Conservation (phyloP, 805 yeast species). For the Saccharomycopsis javanensis region DNA sequence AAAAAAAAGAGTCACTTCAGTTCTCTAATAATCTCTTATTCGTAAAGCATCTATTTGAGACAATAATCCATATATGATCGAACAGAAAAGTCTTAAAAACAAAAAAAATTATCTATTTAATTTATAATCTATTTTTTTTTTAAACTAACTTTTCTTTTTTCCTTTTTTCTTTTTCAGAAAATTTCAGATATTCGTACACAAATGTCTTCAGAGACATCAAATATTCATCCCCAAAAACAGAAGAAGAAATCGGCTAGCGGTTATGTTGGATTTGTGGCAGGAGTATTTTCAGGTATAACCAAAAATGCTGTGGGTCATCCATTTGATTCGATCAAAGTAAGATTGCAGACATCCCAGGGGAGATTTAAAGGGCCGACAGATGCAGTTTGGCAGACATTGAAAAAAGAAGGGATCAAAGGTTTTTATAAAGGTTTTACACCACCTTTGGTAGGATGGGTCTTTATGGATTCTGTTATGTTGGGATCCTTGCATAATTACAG, state of each 20-base stretch:
- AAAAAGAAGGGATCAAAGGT: constrained; percentile 68
- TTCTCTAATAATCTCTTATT: background rate
- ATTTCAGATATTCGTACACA: no score
- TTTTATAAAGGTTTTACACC: constrained; percentile 89
- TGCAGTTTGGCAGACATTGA: constrained; percentile 62
- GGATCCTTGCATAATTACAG: constrained; percentile 79
- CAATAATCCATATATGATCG: background rate
- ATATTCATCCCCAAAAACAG: background rate
- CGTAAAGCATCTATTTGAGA: background rate
- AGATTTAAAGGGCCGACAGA: constrained; percentile 75
- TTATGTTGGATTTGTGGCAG: constrained; percentile 77
- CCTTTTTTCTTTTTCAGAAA: no score
- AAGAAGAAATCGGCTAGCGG: constrained; percentile 16
- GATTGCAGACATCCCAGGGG: constrained; percentile 67
- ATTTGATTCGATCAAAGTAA: constrained; percentile 80
- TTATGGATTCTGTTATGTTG: constrained; percentile 86
- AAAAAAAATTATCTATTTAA: no score
- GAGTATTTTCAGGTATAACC: constrained; percentile 77
- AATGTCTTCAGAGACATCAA: background rate
- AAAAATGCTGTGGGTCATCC: constrained; percentile 91
- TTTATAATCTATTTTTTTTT: no score
- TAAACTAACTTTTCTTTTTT: no score
- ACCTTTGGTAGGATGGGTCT: constrained; percentile 86
- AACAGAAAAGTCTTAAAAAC: no score
- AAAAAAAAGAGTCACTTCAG: background rate